Evolutionary conservation across 768 basidiomycete genomes (phyloP).

Genomic region (Fomitopsis pulvina): DNA sequence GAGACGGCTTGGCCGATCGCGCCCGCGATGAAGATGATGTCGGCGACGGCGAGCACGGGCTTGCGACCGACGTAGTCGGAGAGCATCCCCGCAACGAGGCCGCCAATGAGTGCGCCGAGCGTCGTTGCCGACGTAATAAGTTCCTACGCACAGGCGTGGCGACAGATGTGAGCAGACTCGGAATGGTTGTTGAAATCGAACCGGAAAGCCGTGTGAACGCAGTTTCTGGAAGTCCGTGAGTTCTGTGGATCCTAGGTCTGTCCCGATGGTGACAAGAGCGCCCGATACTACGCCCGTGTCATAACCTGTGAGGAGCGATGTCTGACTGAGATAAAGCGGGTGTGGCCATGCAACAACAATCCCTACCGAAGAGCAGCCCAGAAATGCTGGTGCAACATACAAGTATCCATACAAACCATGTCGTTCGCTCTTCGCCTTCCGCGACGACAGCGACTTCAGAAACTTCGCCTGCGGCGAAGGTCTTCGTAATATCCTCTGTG

Average conservation of each 20-base stretch:
- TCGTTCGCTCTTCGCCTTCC: slow-evolving; percentile 60
- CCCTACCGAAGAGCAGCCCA: slow-evolving; percentile 67
- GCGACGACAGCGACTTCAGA: slow-evolving; percentile 53
- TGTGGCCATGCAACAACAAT: background rate
- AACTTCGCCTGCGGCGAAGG: slow-evolving; percentile 37
- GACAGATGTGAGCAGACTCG: too few species aligned
- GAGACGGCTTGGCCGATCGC: slow-evolving; percentile 67
- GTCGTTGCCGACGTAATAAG: slow-evolving; percentile 78
- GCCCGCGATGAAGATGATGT: slow-evolving; percentile 69
- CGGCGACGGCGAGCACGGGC: slow-evolving; percentile 58
- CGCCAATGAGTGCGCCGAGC: slow-evolving; percentile 71
- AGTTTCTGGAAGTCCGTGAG: slow-evolving; percentile 65
- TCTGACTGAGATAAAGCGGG: background rate
- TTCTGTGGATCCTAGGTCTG: slow-evolving; percentile 51
- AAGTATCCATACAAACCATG: slow-evolving; percentile 74
- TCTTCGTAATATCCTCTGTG: slow-evolving; percentile 3
- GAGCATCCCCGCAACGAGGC: slow-evolving; percentile 58
- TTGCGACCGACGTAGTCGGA: slow-evolving; percentile 69
- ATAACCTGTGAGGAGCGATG: slow-evolving; percentile 43
- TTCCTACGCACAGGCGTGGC: slow-evolving; percentile 40
- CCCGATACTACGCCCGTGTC: slow-evolving; percentile 81
- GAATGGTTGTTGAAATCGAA: background rate
- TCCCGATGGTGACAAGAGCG: slow-evolving; percentile 67
- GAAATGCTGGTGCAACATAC: slow-evolving; percentile 72
- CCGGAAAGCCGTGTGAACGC: background rate